Base-by-base conservation (phyloP, 2,329 filamentous ascomycete genomes). In the Phaeosphaeriaceae sp. region DNA sequence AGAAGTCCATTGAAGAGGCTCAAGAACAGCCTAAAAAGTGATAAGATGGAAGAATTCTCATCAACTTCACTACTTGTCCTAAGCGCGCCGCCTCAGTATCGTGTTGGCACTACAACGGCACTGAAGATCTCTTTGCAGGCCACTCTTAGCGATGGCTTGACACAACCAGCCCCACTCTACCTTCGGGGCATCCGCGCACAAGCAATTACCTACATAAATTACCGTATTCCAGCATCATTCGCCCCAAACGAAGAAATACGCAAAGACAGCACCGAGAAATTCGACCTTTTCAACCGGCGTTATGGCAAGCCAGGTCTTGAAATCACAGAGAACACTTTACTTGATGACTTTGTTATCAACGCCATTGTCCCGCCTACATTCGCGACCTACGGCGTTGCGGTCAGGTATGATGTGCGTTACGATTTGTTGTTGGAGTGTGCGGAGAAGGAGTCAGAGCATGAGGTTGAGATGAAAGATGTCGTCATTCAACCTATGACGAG, bases 131-230 rank as follows among this genome's bases (percentile, higher is more conserved):
- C 52, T 6, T 35, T 61, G 0, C 54, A 58, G 21, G 50, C 51
- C 12, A 50, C 39, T 0, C 36, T 55, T 9, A 54, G 42, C 17
- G 42, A 51, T 1, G 43, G 40, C 9, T 21, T 44, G 2, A 23
- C 30, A 6, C 47, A 34, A 4, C 54, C 57, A 20, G 48, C 57
- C 12, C 47, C 56, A 4, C 41, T 64, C 13, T 48, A 42, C 30
- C 59, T 64, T 15, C 62, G 55, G n/a, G 54, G 61, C 26, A 58
- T 66, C 26, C 52, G 56, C 21, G 61, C 56, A 8, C 54, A 54
- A 38, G 57, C 55, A 9, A 44, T 44, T 2, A 52, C 55, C 2
- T 48, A 48, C 28, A 56, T 62, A 28, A 29, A 26, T 28, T 56
- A 52, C 21, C 61, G 59, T n/a, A 48, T 63, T 3, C 59, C 52